These are phyloP conservation scores for Brassica balearica DNA, from an alignment of 441 rosid genomes.

Conservation along the genomic window DNA sequence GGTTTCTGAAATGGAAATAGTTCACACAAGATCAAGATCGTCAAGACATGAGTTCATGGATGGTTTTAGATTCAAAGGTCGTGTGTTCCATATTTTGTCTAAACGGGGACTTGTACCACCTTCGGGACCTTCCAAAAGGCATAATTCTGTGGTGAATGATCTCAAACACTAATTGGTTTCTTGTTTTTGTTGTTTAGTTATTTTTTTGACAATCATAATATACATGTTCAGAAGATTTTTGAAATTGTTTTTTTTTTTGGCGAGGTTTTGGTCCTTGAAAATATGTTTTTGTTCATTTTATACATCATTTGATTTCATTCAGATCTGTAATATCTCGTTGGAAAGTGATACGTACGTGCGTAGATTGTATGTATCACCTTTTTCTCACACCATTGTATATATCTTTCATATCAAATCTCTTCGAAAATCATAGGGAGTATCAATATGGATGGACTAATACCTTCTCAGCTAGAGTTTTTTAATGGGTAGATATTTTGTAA, in stretches of 20 bases:
- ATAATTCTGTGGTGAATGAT: constrained; percentile 53
- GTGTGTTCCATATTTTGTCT: constrained; percentile 67
- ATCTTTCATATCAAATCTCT: constrained; percentile 2
- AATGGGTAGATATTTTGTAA: not conserved
- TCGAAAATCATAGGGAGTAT: not conserved
- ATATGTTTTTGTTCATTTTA: not conserved
- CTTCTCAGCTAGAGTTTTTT: not conserved
- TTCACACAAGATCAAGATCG: constrained; percentile 31
- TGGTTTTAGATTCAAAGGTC: constrained; percentile 51
- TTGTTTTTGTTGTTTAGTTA: not conserved
- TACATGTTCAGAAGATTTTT: constrained; percentile 25
- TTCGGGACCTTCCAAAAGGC: constrained; percentile 83
- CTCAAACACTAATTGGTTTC: constrained; percentile 24
- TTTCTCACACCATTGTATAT: constrained; percentile 3
- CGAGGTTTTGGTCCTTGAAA: not conserved
- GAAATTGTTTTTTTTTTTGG: constrained; percentile 18
- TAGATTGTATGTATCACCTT: not conserved
- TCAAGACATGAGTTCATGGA: constrained; percentile 37
- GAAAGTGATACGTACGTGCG: constrained; percentile 12
- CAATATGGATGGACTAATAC: not conserved
- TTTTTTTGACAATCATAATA: constrained; percentile 3
- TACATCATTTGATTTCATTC: constrained; percentile 24
- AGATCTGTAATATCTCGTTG: constrained; percentile 24
- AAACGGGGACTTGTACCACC: constrained; percentile 73
- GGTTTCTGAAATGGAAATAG: constrained; percentile 33